Percentiles rank a stretch among this genome's conserved stretches.
Conservation (phyloP, 2,329 filamentous ascomycete genomes). For the Ascocoryne sarcoides region DNA sequence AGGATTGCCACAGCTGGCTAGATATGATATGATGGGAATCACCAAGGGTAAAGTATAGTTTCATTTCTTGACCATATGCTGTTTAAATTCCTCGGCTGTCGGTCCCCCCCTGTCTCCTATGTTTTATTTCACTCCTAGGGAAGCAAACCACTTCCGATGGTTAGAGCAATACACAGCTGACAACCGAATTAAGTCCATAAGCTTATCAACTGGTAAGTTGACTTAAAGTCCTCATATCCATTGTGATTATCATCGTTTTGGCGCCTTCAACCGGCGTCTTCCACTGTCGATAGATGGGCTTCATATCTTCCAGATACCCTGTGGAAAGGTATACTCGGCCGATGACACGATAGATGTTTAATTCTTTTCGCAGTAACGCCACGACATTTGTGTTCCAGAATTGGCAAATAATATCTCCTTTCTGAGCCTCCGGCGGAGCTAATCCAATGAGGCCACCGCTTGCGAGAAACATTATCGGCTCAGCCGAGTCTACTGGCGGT, state of each 20-base stretch:
- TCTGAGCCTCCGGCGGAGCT: background rate
- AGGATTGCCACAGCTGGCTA: no score
- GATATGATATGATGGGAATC: no score
- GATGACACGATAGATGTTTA: background rate
- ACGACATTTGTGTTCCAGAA: background rate
- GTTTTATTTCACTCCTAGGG: no score
- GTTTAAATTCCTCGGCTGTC: no score
- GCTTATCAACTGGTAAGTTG: background rate
- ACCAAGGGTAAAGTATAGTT: no score
- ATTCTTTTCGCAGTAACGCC: background rate
- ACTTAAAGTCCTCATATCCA: background rate
- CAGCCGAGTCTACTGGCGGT: background rate
- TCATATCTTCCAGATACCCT: background rate
- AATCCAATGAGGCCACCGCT: conserved; percentile 1
- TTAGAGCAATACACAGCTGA: no score
- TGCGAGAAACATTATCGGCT: background rate
- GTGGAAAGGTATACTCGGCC: background rate
- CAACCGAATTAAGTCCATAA: no score
- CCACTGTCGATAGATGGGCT: background rate
- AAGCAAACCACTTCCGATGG: no score
- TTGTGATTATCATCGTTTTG: background rate
- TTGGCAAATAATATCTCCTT: conserved; percentile 2
- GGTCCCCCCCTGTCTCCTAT: no score
- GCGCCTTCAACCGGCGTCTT: background rate
- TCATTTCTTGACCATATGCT: no score